Evolutionary conservation across 1,139 yeast genomes (phyloP), one percentile per base, ranked within the genome.

Genomic region (Taiozyma sp.): DNA sequence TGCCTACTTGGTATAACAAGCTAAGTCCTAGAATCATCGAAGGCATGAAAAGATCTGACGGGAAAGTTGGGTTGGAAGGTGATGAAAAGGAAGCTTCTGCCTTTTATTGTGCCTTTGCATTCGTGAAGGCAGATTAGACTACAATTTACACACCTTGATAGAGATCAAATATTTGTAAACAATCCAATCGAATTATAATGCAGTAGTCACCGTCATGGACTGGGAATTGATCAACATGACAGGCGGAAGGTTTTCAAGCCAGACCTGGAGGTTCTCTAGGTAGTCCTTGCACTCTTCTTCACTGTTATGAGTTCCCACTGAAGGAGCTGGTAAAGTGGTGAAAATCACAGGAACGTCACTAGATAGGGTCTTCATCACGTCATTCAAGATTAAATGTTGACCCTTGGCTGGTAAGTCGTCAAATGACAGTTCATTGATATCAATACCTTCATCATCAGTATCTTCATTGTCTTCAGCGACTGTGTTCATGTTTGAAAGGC

Each of bases 131-230:
- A 41, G 3, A 34, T n/a, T 38, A 32, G 23, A 19, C 24, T 38
- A 19, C 41, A 38, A 38, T 19, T 1, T 38, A 19, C 14, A 19
- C 9, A 8, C 5, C 19, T 9, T 71, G 3, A 29, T 44, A 36
- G 19, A 14, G 32, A 38, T n/a, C 14, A 39, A 38, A 43, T 12
- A 30, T 12, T 12, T 12, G 5, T 22, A 19, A 10, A 22, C 9
- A 5, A 36, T 16, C 8, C 14, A 48, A 13, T n/a, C 29, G 22
- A 12, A 14, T 59, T 72, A 88, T 56, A 88, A 72, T 24, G 96
- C 91, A 13, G 97, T 92, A 0, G 99, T 93, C 2, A 93, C 98
- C 0, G 99, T 93, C 73, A 92, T 90, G 0, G 96, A 86, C 68
- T 91, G 96, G 0, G 97, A 89, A 65, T 93, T 92, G 51, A 93